These are phyloP conservation scores for Spiromastix sp. DNA, from an alignment of 2,329 filamentous ascomycete species.

Conservation along the genomic window DNA sequence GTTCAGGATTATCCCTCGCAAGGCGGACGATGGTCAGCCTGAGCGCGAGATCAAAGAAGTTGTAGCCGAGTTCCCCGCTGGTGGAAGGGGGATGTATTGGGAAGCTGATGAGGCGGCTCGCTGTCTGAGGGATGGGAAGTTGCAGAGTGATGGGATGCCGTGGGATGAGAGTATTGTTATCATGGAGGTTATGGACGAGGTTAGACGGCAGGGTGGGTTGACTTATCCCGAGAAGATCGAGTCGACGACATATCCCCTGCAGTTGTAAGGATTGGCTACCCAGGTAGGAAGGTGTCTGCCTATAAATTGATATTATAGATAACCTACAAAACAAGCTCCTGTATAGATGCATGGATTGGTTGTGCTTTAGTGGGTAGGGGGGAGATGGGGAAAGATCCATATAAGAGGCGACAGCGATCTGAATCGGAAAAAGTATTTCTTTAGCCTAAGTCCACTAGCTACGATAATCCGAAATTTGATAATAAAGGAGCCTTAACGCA, in stretches of 20 bases:
- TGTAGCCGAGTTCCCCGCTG: conserved; percentile 38
- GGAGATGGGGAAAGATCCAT: not conserved
- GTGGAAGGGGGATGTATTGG: conserved; percentile 81
- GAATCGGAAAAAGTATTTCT: no score
- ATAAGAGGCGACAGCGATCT: not conserved
- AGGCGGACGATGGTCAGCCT: conserved; percentile 38
- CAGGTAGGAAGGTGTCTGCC: not conserved
- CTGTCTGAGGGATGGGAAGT: conserved; percentile 64
- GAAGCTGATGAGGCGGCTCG: conserved; percentile 71
- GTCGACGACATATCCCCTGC: conserved; percentile 44
- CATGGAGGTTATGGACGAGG: conserved; percentile 72
- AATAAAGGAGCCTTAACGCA: no score
- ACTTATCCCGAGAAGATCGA: conserved; percentile 58
- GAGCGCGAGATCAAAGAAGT: conserved; percentile 24
- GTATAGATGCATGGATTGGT: no score
- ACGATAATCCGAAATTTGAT: no score
- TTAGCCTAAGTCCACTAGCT: no score
- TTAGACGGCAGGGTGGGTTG: conserved; percentile 51
- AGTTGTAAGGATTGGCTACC: conserved; percentile 18
- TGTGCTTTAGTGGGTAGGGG: no score
- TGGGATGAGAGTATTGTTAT: conserved; percentile 71
- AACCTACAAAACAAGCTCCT: no score
- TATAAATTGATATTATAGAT: no score
- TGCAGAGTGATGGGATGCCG: conserved; percentile 61
- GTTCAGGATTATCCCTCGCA: conserved; percentile 53